Percentiles rank a stretch among this genome's conserved stretches.
Conservation (phyloP, 129 eudicot genomes). For the Saposhnikovia divaricata region DNA sequence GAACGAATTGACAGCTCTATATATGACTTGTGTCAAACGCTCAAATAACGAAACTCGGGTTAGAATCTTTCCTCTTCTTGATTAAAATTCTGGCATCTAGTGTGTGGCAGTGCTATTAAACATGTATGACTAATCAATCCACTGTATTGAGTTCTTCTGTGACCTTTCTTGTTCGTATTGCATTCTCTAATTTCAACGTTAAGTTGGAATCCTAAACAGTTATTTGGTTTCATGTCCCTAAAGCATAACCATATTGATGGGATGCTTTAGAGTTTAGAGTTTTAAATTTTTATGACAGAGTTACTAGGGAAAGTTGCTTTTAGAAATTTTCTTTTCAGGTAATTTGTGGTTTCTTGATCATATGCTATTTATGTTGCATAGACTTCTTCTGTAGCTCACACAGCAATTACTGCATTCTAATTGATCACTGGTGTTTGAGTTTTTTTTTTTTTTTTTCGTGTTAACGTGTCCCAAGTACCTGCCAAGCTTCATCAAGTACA, state of each 20-base stretch:
- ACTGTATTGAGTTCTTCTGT: neutral
- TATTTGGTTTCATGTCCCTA: neutral
- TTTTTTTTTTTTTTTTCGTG: neutral
- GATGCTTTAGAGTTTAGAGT: neutral
- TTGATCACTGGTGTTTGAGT: neutral
- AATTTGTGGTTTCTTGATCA: neutral
- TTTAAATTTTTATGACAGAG: neutral
- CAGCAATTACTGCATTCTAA: neutral
- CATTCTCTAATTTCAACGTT: neutral
- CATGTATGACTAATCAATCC: too few relatives aligned
- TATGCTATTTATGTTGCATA: slow-evolving; percentile 1
- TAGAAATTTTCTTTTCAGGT: neutral
- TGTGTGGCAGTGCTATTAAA: too few relatives aligned
- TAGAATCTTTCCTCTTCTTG: too few relatives aligned
- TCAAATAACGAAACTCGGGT: too few relatives aligned
- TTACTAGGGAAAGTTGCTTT: neutral
- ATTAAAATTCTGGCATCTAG: too few relatives aligned
- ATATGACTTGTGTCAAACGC: slow-evolving; percentile 66
- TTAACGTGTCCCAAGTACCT: slow-evolving; percentile 66
- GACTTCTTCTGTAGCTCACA: neutral
- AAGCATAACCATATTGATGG: neutral
- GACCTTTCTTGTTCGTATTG: neutral
- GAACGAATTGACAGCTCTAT: too few relatives aligned
- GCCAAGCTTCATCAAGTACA: slow-evolving; percentile 58
- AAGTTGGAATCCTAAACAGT: neutral